Evolutionary conservation across 2,329 filamentous ascomycete species (phyloP), one percentile per base, ranked within the genome.

Genomic region (Fusarium sp.): DNA sequence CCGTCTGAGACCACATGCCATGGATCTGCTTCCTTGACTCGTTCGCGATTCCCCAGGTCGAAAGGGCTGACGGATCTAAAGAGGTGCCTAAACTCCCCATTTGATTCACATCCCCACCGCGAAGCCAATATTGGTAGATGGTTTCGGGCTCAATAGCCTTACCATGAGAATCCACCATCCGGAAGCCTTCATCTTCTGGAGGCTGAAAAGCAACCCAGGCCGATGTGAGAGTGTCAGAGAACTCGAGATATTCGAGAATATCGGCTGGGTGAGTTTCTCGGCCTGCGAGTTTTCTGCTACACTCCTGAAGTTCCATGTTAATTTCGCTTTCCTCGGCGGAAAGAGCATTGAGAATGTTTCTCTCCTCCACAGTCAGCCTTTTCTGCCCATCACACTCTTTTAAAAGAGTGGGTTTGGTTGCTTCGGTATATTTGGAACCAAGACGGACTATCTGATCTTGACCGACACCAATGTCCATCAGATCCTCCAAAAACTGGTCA

Each of bases 401-500:
- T 1, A 91, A 73, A 3, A 74, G 80, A 0, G 91, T 76, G 0
- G 67, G 48, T 3, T 79, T 77, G 0, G 88, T 91, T 6, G 76
- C 74, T 0, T 71, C 24, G 0, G 83, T 87, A 0, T 72, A 85
- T 62, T 91, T 91, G 0, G 83, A 83, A 0, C 91, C 91, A 0
- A 93, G 79, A 0, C 91, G 84, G 1, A 91, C 84, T 55, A 93
- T 90, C 0, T 69, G 36, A 0, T 72, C 44, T 0, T 65, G 2
- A 0, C 80, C 68, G 8, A 93, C 86, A 0, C 88, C 88, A 30
- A 88, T 84, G 2, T 87, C 78, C 4, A 88, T 77, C 1, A 92
- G 74, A 39, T 93, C 89, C 60, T 88, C 85, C 0, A 91, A 74
- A 45, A 91, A 89, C 74, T 93, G 83, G 51, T 91, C 87, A 0